These are phyloP conservation scores for Erythrophleum fordii DNA, from an alignment of 306 rosid genomes.

Conservation along the genomic window DNA sequence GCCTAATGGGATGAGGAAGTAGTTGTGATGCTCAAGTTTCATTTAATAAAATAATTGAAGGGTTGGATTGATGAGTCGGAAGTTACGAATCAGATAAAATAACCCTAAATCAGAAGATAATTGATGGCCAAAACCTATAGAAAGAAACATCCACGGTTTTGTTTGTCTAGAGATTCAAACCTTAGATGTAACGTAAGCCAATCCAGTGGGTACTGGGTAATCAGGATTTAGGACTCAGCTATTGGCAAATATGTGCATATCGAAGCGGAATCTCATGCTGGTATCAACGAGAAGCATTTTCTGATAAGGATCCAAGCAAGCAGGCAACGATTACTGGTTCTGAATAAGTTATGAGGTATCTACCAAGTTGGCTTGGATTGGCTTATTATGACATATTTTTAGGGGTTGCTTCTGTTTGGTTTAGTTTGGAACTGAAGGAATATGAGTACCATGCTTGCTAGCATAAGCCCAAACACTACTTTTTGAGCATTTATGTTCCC, in stretches of 20 bases:
- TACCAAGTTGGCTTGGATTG: not conserved
- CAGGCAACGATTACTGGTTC: not conserved
- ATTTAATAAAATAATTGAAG: too few species aligned
- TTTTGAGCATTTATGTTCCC: not conserved
- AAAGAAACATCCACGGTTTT: too few species aligned
- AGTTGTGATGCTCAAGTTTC: too few species aligned
- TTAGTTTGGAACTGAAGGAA: not conserved
- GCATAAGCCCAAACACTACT: not conserved
- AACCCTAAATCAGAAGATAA: too few species aligned
- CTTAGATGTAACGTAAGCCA: too few species aligned
- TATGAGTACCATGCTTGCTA: not conserved
- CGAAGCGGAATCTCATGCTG: not conserved
- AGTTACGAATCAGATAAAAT: too few species aligned
- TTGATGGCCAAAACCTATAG: too few species aligned
- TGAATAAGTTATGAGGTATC: not conserved
- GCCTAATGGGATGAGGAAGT: not conserved
- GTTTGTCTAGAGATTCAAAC: too few species aligned
- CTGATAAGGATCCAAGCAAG: not conserved
- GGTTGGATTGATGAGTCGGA: too few species aligned
- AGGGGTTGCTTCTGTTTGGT: not conserved
- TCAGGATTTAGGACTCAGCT: too few species aligned
- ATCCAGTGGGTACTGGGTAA: too few species aligned
- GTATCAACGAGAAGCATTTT: not conserved
- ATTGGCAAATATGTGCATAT: not conserved
- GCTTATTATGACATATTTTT: constrained; percentile 3